These are phyloP conservation scores for Coniosporium tulheliwenetii DNA, from an alignment of 2,329 filamentous ascomycete species.

Conservation along the genomic window DNA sequence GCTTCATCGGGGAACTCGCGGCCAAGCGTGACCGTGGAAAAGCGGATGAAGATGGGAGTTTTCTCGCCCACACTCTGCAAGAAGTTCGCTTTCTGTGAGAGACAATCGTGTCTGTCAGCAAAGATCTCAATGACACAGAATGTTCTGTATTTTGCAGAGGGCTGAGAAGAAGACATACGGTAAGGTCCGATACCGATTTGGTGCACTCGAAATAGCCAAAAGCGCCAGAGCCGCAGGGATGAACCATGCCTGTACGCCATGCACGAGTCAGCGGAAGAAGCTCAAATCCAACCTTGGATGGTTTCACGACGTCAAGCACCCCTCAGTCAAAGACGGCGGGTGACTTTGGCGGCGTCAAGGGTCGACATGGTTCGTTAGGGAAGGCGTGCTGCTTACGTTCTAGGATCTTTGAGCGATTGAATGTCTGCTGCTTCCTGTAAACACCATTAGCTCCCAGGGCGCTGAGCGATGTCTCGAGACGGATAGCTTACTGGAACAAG, in stretches of 20 bases:
- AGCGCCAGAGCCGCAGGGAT: constrained; percentile 27
- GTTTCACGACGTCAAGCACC: too few species aligned
- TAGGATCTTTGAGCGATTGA: constrained; percentile 39
- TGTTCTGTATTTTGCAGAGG: too few species aligned
- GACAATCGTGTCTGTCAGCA: too few species aligned
- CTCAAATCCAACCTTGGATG: too few species aligned
- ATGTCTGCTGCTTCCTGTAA: constrained; percentile 32
- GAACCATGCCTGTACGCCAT: constrained; percentile 18
- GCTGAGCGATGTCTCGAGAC: not conserved
- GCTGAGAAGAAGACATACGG: constrained; percentile 6
- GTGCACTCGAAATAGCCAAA: constrained; percentile 33
- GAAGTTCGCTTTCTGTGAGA: constrained; percentile 22
- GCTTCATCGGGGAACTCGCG: constrained; percentile 29
- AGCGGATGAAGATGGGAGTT: constrained; percentile 27
- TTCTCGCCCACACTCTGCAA: constrained; percentile 22
- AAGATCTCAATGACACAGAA: too few species aligned
- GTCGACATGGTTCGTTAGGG: too few species aligned
- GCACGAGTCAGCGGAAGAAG: constrained; percentile 3
- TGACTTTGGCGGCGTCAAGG: too few species aligned
- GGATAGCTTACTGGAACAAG: constrained; percentile 25
- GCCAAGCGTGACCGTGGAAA: constrained; percentile 28
- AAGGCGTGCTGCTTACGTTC: constrained; percentile 16
- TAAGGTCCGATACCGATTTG: constrained; percentile 18
- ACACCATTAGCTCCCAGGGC: not conserved
- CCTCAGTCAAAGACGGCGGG: too few species aligned